A percentile compares a stretch with the other conserved stretches of the same genome.
Evolutionary conservation across 2,329 filamentous ascomycete genomes (phyloP).

Genomic region (Lasiodiplodia theobromae): DNA sequence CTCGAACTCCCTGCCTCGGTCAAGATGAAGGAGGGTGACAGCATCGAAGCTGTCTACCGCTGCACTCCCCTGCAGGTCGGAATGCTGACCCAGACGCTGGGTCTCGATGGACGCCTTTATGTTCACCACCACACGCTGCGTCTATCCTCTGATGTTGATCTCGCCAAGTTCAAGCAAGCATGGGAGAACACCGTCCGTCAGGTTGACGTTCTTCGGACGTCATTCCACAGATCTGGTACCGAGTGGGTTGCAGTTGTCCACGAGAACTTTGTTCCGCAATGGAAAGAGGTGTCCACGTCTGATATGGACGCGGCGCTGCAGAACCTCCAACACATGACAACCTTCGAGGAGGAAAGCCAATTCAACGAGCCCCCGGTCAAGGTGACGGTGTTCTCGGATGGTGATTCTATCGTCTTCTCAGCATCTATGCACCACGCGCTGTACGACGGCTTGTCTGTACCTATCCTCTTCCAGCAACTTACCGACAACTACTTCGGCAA

Average conservation of each 20-base stretch:
- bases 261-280: slow-evolving; percentile 55
- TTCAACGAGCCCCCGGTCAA: slow-evolving; percentile 32
- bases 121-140: slow-evolving; percentile 47
- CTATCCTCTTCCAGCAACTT: slow-evolving; percentile 45
- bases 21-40: slow-evolving; percentile 31
- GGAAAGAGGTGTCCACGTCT: slow-evolving; percentile 43
- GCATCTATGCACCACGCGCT: slow-evolving; percentile 57
- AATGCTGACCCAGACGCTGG: slow-evolving; percentile 70
- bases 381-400: slow-evolving; percentile 32
- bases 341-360: slow-evolving; percentile 49
- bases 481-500: slow-evolving; percentile 37
- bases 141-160: slow-evolving; percentile 41
- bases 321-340: slow-evolving; percentile 60
- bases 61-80: slow-evolving; percentile 53
- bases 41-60: slow-evolving; percentile 50
- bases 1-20: slow-evolving; percentile 14
- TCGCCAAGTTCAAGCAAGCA: slow-evolving; percentile 44
- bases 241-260: slow-evolving; percentile 52
- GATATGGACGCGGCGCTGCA: slow-evolving; percentile 55
- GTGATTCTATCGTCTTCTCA: slow-evolving; percentile 62
- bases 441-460: slow-evolving; percentile 47
- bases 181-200: slow-evolving; percentile 45
- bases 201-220: slow-evolving; percentile 49
- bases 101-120: slow-evolving; percentile 69
- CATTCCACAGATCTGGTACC: slow-evolving; percentile 56